Percentiles rank a stretch among this genome's conserved stretches.
Evolutionary conservation across 1,284 basidiomycete species (phyloP).

Genomic region (Tilletia caries): DNA sequence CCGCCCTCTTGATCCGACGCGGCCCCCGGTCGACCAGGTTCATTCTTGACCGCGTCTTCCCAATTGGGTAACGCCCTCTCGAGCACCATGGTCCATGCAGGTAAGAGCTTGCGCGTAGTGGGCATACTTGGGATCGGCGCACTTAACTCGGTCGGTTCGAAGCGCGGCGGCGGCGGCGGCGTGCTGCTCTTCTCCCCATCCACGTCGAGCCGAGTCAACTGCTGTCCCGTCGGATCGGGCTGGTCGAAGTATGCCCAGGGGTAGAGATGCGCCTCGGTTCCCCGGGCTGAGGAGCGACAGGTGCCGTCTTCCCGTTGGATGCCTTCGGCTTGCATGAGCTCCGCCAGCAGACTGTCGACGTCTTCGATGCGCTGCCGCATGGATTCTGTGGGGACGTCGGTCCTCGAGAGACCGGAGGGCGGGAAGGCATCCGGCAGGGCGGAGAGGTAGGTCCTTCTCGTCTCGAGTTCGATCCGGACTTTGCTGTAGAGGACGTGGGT

Average conservation of each 20-base stretch:
- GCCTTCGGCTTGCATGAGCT: conserved; percentile 35
- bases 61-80: not conserved
- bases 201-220: conserved; percentile 11
- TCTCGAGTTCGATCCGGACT: conserved; percentile 48
- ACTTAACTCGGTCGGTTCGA: not conserved
- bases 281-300: conserved; percentile 37
- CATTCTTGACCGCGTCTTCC: not conserved
- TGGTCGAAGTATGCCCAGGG: conserved; percentile 44
- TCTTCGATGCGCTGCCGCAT: conserved; percentile 36
- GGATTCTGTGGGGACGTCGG: conserved; percentile 22
- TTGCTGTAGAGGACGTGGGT: conserved; percentile 45
- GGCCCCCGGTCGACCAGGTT: not conserved
- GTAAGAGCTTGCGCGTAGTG: not conserved
- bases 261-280: conserved; percentile 39
- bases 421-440: conserved; percentile 29
- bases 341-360: conserved; percentile 38
- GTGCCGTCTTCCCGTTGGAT: conserved; percentile 37
- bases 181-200: not conserved
- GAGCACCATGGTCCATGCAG: not conserved
- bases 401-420: conserved; percentile 29
- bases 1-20: too few relatives aligned
- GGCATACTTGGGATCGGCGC: not conserved
- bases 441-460: conserved; percentile 42
- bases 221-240: conserved; percentile 40
- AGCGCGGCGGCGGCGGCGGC: not conserved